These are phyloP conservation scores for Hortaea sp. DNA, from an alignment of 2,329 filamentous ascomycete genomes.

Conservation along the genomic window DNA sequence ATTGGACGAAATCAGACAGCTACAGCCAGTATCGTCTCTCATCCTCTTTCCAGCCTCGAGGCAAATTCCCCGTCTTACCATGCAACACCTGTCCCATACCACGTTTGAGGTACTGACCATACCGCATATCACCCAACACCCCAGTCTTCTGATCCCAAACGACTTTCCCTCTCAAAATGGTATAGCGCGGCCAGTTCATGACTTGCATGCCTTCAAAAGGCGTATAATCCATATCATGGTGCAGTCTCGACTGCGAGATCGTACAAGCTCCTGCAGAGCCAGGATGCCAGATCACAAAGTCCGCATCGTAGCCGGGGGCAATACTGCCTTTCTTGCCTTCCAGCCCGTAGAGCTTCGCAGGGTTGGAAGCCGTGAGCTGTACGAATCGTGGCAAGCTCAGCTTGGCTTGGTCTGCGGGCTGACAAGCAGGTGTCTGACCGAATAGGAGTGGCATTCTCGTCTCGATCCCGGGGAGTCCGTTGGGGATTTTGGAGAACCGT, in stretches of 20 bases:
- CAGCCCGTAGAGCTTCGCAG: slow-evolving; percentile 36
- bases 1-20: too few species aligned
- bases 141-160: slow-evolving; percentile 49
- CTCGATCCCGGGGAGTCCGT: slow-evolving; percentile 35
- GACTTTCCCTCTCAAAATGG: slow-evolving; percentile 47
- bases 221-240: slow-evolving; percentile 54
- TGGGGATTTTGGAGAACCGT: slow-evolving; percentile 33
- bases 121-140: slow-evolving; percentile 25
- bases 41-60: slow-evolving; percentile 20
- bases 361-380: slow-evolving; percentile 34
- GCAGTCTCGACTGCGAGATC: slow-evolving; percentile 38
- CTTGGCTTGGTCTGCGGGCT: slow-evolving; percentile 13
- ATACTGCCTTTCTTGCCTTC: slow-evolving; percentile 31
- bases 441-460: slow-evolving; percentile 33
- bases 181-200: slow-evolving; percentile 53
- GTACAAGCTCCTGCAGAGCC: slow-evolving; percentile 15
- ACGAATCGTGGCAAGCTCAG: slow-evolving; percentile 33
- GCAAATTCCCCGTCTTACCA: slow-evolving; percentile 20
- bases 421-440: slow-evolving; percentile 22
- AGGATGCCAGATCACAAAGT: slow-evolving; percentile 35
- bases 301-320: slow-evolving; percentile 34
- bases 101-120: slow-evolving; percentile 29
- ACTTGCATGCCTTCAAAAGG: slow-evolving; percentile 50
- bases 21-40: slow-evolving; percentile 22
- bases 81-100: slow-evolving; percentile 23